These are phyloP conservation scores for Termitomyces sp. DNA, from an alignment of 768 basidiomycete genomes.

Conservation along the genomic window DNA sequence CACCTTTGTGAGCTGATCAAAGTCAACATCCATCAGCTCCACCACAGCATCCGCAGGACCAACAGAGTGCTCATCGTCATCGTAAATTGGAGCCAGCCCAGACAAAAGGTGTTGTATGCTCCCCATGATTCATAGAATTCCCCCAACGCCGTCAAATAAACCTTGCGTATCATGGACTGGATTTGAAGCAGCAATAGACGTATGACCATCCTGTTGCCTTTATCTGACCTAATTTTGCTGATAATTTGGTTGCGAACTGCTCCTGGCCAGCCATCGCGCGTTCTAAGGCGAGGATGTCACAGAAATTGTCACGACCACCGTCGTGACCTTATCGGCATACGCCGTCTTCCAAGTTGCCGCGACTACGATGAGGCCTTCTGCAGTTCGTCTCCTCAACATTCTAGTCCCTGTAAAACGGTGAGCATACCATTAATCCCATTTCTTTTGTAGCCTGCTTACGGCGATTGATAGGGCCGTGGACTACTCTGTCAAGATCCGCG, in stretches of 20 bases:
- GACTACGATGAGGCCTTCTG: constrained; percentile 68
- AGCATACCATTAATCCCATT: constrained; percentile 9
- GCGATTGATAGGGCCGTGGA: constrained; percentile 70
- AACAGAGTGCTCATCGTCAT: too few species aligned
- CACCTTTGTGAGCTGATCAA: too few species aligned
- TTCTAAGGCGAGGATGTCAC: background rate
- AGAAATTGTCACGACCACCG: background rate
- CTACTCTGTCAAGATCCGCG: constrained; percentile 98
- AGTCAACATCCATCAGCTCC: too few species aligned
- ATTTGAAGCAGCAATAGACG: background rate
- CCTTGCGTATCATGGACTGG: background rate
- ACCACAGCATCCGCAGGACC: too few species aligned
- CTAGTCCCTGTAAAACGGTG: constrained; percentile 94
- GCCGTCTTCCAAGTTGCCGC: background rate
- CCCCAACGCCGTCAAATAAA: background rate
- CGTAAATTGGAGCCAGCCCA: too few species aligned
- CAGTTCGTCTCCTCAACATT: constrained; percentile 74
- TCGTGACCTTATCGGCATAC: background rate
- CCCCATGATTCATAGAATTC: too few species aligned
- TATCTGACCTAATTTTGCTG: background rate
- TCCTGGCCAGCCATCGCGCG: background rate
- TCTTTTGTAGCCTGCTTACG: background rate
- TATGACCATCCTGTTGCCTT: background rate
- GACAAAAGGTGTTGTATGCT: too few species aligned
- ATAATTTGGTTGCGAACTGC: background rate